A percentile compares a stretch with the other conserved stretches of the same genome.
These are phyloP conservation scores for Rhytidiadelphus loreus DNA, from an alignment of 225 moss, liverwort and hornwort species.

Conservation along the genomic window DNA sequence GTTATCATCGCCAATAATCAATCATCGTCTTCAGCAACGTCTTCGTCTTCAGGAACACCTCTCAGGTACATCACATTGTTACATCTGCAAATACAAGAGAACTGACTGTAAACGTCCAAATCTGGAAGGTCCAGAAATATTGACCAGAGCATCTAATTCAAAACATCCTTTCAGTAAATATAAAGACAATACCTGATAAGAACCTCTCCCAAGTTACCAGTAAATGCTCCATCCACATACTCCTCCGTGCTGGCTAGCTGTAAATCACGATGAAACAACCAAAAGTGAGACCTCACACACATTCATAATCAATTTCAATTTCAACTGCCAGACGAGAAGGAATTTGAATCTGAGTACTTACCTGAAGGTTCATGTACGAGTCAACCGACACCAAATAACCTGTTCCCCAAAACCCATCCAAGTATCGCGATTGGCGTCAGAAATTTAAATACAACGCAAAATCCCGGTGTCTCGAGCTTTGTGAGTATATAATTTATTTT, in stretches of 20 bases:
- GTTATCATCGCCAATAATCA: constrained; percentile 4
- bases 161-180: not conserved
- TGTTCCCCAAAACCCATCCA: constrained; percentile 7
- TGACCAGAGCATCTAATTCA: not conserved
- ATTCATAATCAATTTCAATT: not conserved
- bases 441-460: not conserved
- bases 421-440: not conserved
- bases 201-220: constrained; percentile 90
- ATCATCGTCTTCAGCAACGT: constrained; percentile 84
- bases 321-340: not conserved
- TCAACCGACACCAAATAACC: constrained; percentile 95
- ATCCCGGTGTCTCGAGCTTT: not conserved
- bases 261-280: not conserved
- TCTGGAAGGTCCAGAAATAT: not conserved
- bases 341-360: not conserved
- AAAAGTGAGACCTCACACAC: not conserved
- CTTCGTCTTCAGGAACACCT: constrained; percentile 95
- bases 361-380: constrained; percentile 98
- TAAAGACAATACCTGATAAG: constrained; percentile 60
- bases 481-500: too few species aligned
- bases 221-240: constrained; percentile 91
- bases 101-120: not conserved
- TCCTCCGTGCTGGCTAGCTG: constrained; percentile 96
- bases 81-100: constrained; percentile 43
- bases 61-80: constrained; percentile 93